Conservation (phyloP, 805 yeast genomes). For the Zygotorulaspora sp. region DNA sequence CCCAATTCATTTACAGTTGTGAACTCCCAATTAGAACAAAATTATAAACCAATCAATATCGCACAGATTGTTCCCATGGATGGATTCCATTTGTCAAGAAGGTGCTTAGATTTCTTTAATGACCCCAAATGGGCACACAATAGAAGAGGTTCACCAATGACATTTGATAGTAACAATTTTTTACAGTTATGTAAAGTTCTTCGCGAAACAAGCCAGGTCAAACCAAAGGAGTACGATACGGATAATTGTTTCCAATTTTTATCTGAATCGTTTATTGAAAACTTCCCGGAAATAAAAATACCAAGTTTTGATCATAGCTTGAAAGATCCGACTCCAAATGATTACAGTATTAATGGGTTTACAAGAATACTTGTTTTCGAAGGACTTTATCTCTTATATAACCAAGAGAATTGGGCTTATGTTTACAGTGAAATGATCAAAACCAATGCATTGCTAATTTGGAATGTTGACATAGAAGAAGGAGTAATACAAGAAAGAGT, state of each 20-base stretch:
- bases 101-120: conserved; percentile 43
- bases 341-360: conserved; percentile 42
- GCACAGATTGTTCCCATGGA: conserved; percentile 65
- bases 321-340: conserved; percentile 65
- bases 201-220: conserved; percentile 17
- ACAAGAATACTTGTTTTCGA: conserved; percentile 62
- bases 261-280: conserved; percentile 16
- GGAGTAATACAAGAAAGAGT: conserved; percentile 51
- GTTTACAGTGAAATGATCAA: conserved; percentile 15
- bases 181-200: conserved; percentile 23
- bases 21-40: neutral
- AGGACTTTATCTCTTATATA: conserved; percentile 66
- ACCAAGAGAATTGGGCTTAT: conserved; percentile 53
- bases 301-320: conserved; percentile 75
- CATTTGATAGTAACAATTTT: conserved; percentile 61
- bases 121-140: conserved; percentile 54
- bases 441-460: conserved; percentile 39
- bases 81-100: conserved; percentile 65
- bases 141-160: conserved; percentile 80
- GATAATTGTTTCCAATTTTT: conserved; percentile 16
- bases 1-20: conserved; percentile 24
- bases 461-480: conserved; percentile 49
- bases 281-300: conserved; percentile 39
- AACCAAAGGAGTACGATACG: conserved; percentile 17
- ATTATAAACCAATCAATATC: conserved; percentile 19